Conservation (phyloP, 163 green algal genomes). For the Dunaliella salina region DNA sequence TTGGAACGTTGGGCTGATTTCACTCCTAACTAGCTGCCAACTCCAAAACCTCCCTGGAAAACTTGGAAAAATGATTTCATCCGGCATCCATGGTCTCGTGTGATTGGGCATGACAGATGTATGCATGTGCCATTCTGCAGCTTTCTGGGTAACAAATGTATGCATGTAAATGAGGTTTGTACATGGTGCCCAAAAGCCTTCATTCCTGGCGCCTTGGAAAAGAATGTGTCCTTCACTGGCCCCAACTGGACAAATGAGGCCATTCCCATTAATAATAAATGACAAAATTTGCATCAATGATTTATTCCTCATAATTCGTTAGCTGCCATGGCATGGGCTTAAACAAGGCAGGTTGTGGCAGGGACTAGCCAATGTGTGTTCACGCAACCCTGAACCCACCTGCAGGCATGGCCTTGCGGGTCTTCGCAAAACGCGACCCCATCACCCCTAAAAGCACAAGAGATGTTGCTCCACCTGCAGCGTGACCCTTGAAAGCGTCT, state of each 20-base stretch:
- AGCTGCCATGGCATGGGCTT: no score
- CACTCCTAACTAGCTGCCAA: no score
- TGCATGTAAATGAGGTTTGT: no score
- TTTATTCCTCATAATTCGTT: no score
- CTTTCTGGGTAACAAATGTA: no score
- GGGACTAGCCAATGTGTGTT: background rate
- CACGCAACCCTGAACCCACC: background rate
- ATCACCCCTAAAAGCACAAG: background rate
- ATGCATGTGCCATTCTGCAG: background rate
- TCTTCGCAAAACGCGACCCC: background rate
- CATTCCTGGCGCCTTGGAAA: background rate
- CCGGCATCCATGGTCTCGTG: no score
- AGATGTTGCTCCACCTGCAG: background rate
- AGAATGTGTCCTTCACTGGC: background rate
- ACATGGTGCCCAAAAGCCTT: no score
- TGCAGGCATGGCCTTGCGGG: slow-evolving; percentile 3
- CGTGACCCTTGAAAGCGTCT: background rate
- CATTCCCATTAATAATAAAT: background rate
- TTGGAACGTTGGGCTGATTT: no score
- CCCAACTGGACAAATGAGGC: background rate
- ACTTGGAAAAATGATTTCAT: no score
- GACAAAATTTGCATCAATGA: no score
- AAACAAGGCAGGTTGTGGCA: no score
- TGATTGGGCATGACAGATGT: background rate
- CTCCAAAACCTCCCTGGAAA: no score